These are phyloP conservation scores for Ogataea thermomethanolica DNA, from an alignment of 805 yeast species.

Conservation along the genomic window DNA sequence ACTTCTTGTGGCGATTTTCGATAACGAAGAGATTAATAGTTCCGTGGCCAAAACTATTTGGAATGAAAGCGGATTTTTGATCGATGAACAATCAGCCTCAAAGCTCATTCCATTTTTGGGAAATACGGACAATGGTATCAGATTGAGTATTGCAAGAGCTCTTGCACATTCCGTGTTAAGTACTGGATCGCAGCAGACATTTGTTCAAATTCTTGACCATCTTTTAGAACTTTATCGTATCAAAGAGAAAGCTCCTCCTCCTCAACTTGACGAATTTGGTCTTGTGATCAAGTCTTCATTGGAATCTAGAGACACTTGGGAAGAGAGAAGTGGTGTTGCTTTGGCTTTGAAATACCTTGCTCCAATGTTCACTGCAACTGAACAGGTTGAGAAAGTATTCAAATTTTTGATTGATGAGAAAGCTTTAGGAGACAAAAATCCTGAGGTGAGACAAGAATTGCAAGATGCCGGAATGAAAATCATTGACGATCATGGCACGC, in stretches of 20 bases:
- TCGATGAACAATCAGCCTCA: constrained; percentile 43
- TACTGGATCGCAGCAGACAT: constrained; percentile 18
- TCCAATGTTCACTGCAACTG: constrained; percentile 38
- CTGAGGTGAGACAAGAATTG: constrained; percentile 71
- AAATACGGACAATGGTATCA: constrained; percentile 58
- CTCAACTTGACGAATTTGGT: constrained; percentile 76
- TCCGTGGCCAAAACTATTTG: constrained; percentile 78
- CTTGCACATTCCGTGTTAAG: constrained; percentile 53
- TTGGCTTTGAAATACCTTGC: constrained; percentile 57
- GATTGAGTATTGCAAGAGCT: constrained; percentile 71
- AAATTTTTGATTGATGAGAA: constrained; percentile 52
- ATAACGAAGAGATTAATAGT: constrained; percentile 58
- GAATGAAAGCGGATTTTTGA: constrained; percentile 64
- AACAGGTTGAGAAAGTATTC: constrained; percentile 52
- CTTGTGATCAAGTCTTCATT: constrained; percentile 59
- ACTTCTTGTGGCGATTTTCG: constrained; percentile 75
- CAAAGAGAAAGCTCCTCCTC: constrained; percentile 70
- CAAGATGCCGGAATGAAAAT: constrained; percentile 85
- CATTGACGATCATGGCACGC: constrained; percentile 62
- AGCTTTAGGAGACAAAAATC: constrained; percentile 73
- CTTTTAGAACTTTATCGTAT: constrained; percentile 55
- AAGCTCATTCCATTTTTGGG: constrained; percentile 50
- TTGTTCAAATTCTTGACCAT: constrained; percentile 38
- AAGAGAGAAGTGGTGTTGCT: constrained; percentile 78
- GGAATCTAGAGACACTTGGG: constrained; percentile 76